Conservation (phyloP, 371 early-diverging fungal genomes). For the Encephalitozoon hellem region DNA sequence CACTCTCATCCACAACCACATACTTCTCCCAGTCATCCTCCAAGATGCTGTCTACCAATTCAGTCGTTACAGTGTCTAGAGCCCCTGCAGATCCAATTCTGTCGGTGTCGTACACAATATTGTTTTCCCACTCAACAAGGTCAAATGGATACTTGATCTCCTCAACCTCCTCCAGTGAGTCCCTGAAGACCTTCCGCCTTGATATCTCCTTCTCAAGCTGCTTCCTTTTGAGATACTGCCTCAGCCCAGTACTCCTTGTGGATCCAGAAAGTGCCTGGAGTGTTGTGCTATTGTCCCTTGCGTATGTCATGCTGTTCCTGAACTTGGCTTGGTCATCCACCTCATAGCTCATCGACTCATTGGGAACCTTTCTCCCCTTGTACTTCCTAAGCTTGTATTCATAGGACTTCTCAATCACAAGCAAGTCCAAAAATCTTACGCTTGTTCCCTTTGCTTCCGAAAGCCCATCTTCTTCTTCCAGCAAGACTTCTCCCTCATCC, state of each 20-base stretch:
- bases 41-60: constrained; percentile 55
- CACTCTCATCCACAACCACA: constrained; percentile 56
- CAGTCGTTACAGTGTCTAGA: background rate
- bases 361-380: constrained; percentile 37
- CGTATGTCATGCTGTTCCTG: constrained; percentile 35
- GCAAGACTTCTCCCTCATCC: background rate
- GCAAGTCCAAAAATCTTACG: constrained; percentile 39
- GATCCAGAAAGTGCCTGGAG: constrained; percentile 39
- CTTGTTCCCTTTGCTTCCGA: background rate
- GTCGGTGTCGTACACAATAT: constrained; percentile 33
- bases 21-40: constrained; percentile 59
- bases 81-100: background rate
- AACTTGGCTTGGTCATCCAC: constrained; percentile 57
- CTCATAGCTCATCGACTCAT: constrained; percentile 52
- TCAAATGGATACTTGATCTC: constrained; percentile 51
- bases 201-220: constrained; percentile 47
- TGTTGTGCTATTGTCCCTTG: constrained; percentile 29
- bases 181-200: constrained; percentile 1
- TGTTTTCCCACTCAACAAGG: constrained; percentile 58
- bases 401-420: constrained; percentile 46
- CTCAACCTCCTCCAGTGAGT: background rate
- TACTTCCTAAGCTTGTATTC: constrained; percentile 59
- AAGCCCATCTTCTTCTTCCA: background rate
- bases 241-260: constrained; percentile 15
- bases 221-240: constrained; percentile 42